Conservation (phyloP, 2,329 filamentous ascomycete genomes). For the Alternaria sp. region DNA sequence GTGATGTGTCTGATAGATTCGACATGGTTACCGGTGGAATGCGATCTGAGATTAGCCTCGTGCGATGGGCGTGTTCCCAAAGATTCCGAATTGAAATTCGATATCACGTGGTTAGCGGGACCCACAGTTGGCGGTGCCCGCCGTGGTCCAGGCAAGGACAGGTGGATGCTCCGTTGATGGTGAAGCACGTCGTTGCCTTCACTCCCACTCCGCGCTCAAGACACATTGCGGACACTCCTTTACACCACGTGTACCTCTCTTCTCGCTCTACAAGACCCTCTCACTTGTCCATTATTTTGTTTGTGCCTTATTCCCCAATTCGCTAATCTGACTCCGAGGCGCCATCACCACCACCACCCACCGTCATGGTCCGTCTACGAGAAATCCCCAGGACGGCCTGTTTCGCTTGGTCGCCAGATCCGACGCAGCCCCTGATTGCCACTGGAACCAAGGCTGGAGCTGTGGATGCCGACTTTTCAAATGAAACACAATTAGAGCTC, state of each 20-base stretch:
- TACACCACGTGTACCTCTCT: slow-evolving; percentile 28
- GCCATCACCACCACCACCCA: slow-evolving; percentile 47
- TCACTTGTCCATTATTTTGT: slow-evolving; percentile 27
- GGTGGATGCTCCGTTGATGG: slow-evolving; percentile 43
- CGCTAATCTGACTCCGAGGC: slow-evolving; percentile 40
- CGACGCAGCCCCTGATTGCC: slow-evolving; percentile 80
- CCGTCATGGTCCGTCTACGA: slow-evolving; percentile 87
- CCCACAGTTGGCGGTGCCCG: slow-evolving; percentile 28
- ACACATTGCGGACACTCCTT: slow-evolving; percentile 33
- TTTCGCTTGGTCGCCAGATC: slow-evolving; percentile 92
- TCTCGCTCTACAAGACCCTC: slow-evolving; percentile 22
- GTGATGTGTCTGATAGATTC: slow-evolving; percentile 79
- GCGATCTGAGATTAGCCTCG: slow-evolving; percentile 7
- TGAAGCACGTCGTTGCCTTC: slow-evolving; percentile 40
- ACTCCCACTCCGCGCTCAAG: slow-evolving; percentile 25
- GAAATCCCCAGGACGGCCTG: slow-evolving; percentile 96
- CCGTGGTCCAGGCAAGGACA: slow-evolving; percentile 45
- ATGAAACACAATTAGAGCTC: slow-evolving; percentile 93
- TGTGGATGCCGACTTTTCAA: slow-evolving; percentile 96
- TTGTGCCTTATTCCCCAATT: slow-evolving; percentile 30
- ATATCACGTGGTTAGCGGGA: slow-evolving; percentile 38
- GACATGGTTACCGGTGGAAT: slow-evolving; percentile 23
- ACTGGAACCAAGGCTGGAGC: slow-evolving; percentile 95
- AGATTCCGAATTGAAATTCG: slow-evolving; percentile 26
- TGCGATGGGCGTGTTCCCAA: slow-evolving; percentile 8